These are phyloP conservation scores for Heritiera littoralis DNA, from an alignment of 345 rosid genomes.

Conservation along the genomic window DNA sequence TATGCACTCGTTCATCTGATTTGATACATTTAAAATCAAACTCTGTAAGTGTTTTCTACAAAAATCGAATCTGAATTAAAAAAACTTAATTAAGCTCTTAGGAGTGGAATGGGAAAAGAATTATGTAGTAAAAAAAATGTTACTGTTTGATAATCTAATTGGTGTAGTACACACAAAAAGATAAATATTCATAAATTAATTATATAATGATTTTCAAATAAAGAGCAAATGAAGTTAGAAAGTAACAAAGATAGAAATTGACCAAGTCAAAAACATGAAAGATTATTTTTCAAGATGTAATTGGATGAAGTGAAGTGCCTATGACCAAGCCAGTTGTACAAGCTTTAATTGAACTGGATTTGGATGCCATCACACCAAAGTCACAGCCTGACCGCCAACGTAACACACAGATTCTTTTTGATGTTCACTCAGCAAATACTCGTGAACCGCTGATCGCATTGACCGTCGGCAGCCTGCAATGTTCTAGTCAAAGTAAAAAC, in stretches of 20 bases:
- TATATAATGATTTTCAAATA: too few relatives aligned
- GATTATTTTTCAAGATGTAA: background rate
- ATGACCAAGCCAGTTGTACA: background rate
- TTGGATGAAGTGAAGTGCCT: background rate
- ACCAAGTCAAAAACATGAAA: background rate
- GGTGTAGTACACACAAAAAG: too few relatives aligned
- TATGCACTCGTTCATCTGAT: too few relatives aligned
- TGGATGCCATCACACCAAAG: background rate
- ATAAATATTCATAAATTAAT: too few relatives aligned
- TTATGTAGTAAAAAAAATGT: too few relatives aligned
- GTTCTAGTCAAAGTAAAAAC: background rate
- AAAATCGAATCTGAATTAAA: too few relatives aligned
- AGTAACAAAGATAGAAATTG: background rate
- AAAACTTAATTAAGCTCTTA: too few relatives aligned
- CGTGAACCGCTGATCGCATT: background rate
- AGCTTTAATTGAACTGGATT: background rate
- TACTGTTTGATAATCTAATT: too few relatives aligned
- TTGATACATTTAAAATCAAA: too few relatives aligned
- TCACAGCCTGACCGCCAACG: background rate
- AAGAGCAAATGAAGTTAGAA: background rate
- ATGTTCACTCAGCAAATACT: background rate
- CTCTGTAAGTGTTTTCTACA: too few relatives aligned
- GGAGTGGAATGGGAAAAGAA: too few relatives aligned
- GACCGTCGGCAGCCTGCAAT: background rate
- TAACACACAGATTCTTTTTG: background rate